Percentiles rank a stretch among this genome's conserved stretches.
Conservation (phyloP, 805 yeast species). For the Pachysolen tannophilus region DNA sequence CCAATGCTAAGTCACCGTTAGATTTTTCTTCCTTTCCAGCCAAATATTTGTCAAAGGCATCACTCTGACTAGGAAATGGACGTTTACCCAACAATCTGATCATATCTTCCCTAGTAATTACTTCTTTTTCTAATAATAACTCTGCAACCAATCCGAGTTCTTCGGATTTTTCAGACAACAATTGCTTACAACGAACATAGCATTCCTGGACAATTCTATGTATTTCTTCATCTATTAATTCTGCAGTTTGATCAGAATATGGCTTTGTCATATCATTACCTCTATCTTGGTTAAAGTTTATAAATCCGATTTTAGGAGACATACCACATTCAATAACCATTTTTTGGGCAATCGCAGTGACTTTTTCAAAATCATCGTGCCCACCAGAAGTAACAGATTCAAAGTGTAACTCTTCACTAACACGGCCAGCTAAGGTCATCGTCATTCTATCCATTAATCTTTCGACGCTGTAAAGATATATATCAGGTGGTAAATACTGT, state of each 20-base stretch:
- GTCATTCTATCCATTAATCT: slow-evolving; percentile 80
- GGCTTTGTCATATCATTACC: slow-evolving; percentile 49
- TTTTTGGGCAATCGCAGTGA: slow-evolving; percentile 78
- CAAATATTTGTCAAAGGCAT: slow-evolving; percentile 84
- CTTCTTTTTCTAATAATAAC: slow-evolving; percentile 63
- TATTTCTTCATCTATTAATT: slow-evolving; percentile 60
- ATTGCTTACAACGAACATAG: slow-evolving; percentile 46
- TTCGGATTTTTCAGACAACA: slow-evolving; percentile 50
- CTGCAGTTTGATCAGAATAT: slow-evolving; percentile 67
- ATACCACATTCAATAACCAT: slow-evolving; percentile 88
- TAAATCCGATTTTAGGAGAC: slow-evolving; percentile 70
- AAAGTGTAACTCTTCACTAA: slow-evolving; percentile 84
- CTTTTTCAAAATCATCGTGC: slow-evolving; percentile 85
- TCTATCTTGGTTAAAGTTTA: slow-evolving; percentile 42
- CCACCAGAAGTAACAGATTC: slow-evolving; percentile 88
- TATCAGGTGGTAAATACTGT: slow-evolving; percentile 87
- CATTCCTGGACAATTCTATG: slow-evolving; percentile 60
- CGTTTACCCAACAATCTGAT: slow-evolving; percentile 67
- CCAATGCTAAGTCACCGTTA: too few relatives aligned
- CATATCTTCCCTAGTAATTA: slow-evolving; percentile 78
- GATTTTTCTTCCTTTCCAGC: slow-evolving; percentile 21
- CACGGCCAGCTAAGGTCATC: slow-evolving; percentile 93
- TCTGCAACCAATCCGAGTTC: slow-evolving; percentile 69
- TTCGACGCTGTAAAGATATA: slow-evolving; percentile 65
- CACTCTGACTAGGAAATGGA: slow-evolving; percentile 72